phyloP scores from a whole-genome alignment of 768 basidiomycete genomes.

The Kockovaella imperatae region DNA sequence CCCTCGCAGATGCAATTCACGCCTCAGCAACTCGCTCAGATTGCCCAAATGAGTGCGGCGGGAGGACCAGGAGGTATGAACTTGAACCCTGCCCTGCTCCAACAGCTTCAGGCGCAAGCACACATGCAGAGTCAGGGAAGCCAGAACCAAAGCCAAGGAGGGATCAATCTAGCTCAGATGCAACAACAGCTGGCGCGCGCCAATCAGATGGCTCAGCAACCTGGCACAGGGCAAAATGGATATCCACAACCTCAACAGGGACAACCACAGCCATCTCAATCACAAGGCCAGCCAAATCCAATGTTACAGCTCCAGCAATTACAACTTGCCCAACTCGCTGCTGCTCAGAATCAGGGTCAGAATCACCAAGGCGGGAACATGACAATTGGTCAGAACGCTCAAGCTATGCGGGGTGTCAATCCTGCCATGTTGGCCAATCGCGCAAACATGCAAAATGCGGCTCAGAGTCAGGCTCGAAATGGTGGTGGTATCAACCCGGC shows the following conservation, averaged over 20 bases:
- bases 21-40: slow-evolving; percentile 1
- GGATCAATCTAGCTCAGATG: background rate
- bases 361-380: no score
- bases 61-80: background rate
- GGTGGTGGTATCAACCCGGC: background rate
- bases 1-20: background rate
- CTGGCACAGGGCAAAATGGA: background rate
- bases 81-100: background rate
- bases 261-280: background rate
- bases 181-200: no score
- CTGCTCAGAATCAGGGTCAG: no score
- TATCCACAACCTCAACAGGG: slow-evolving; percentile 1
- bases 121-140: background rate
- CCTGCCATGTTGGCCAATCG: background rate
- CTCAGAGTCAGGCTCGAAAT: background rate
- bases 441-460: background rate
- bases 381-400: background rate
- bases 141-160: background rate
- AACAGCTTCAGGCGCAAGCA: background rate
- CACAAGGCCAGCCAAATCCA: no score
- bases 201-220: background rate
- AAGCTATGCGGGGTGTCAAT: background rate
- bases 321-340: no score
- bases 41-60: background rate
- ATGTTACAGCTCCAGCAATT: no score